Evolutionary conservation across 495 filamentous ascomycete genomes (phyloP).

Genomic region (Rostrohypoxylon terebratum): DNA sequence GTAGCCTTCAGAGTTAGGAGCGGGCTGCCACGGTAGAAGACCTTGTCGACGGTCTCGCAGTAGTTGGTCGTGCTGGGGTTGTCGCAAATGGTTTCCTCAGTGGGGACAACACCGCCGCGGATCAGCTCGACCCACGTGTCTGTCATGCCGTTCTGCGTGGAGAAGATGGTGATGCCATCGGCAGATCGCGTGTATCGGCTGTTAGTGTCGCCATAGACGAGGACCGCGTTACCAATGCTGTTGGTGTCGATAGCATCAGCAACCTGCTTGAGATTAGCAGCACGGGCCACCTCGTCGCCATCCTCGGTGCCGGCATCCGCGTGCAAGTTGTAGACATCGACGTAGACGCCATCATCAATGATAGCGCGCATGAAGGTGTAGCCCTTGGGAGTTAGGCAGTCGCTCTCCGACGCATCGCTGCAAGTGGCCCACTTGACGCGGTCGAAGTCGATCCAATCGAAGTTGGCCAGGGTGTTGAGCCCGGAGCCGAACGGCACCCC

Average conservation of each 20-base stretch:
- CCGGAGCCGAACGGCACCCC: conserved; percentile 70
- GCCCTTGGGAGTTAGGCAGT: conserved; percentile 75
- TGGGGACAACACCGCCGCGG: conserved; percentile 58
- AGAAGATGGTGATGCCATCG: conserved; percentile 64
- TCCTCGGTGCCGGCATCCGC: conserved; percentile 68
- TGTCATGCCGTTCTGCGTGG: conserved; percentile 56
- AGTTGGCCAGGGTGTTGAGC: conserved; percentile 69
- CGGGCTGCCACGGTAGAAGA: conserved; percentile 66
- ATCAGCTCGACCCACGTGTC: conserved; percentile 67
- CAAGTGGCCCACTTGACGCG: conserved; percentile 69
- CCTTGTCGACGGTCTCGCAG: conserved; percentile 74
- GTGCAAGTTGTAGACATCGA: conserved; percentile 73
- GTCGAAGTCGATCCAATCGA: conserved; percentile 65
- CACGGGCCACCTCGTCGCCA: conserved; percentile 62
- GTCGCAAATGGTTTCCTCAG: conserved; percentile 58
- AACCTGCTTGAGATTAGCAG: conserved; percentile 67
- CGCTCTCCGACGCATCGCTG: conserved; percentile 62
- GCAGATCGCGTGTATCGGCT: conserved; percentile 65
- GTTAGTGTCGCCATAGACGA: conserved; percentile 71
- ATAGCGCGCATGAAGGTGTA: conserved; percentile 69
- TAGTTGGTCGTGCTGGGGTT: conserved; percentile 60
- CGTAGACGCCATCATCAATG: conserved; percentile 57
- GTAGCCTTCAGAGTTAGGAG: conserved; percentile 58
- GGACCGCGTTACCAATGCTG: conserved; percentile 67
- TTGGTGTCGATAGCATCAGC: conserved; percentile 63